These are phyloP conservation scores for Sphaerobolus stellatus DNA, from an alignment of 1,284 basidiomycete genomes.

Conservation along the genomic window DNA sequence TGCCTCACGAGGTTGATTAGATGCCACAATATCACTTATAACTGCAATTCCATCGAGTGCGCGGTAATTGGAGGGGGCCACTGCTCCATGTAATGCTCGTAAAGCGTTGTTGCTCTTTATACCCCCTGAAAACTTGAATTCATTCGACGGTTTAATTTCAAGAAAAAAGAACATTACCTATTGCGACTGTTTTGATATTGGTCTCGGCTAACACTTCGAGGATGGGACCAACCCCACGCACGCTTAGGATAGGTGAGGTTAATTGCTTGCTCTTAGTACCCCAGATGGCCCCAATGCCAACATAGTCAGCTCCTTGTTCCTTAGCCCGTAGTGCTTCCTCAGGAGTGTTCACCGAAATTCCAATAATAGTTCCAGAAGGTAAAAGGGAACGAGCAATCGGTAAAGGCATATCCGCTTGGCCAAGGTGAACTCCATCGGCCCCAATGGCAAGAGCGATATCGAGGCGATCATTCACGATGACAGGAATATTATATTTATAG, in stretches of 20 bases:
- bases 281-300: conserved; percentile 51
- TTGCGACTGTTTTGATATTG: conserved; percentile 71
- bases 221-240: conserved; percentile 65
- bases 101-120: conserved; percentile 77
- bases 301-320: conserved; percentile 45
- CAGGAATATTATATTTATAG: conserved; percentile 76
- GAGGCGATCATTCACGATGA: conserved; percentile 91
- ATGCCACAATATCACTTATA: conserved; percentile 85
- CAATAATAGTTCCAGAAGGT: conserved; percentile 73
- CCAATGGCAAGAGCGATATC: conserved; percentile 81
- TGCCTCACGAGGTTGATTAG: conserved; percentile 57
- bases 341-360: conserved; percentile 76
- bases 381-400: conserved; percentile 67
- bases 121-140: conserved; percentile 54
- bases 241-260: conserved; percentile 56
- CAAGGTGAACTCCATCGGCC: conserved; percentile 85
- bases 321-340: conserved; percentile 53
- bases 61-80: conserved; percentile 53
- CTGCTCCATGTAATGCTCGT: conserved; percentile 68
- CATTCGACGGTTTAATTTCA: conserved; percentile 2
- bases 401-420: conserved; percentile 87
- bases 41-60: conserved; percentile 83
- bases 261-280: conserved; percentile 64
- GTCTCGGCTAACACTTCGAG: conserved; percentile 64
- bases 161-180: conserved; percentile 57